Evolutionary conservation across 208 protist genomes (phyloP), one percentile per base, ranked within the genome.

Genomic region (Trypanosoma scelopori): DNA sequence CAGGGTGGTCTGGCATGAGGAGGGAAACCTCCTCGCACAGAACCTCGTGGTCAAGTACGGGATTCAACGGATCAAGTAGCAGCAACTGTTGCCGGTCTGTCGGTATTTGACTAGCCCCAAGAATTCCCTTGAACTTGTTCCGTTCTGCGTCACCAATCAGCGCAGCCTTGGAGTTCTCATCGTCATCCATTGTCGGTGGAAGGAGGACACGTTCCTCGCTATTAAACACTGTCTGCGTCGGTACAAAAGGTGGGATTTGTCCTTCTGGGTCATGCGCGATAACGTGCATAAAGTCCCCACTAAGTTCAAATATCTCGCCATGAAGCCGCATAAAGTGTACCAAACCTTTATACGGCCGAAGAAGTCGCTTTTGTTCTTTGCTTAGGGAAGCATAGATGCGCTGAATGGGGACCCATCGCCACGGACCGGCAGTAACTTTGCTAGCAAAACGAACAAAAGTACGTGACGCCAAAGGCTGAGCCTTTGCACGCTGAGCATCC

Each of bases 321-420:
- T 95, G 90, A 27, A 93, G 79, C 18, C 90, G 84, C 28, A 95
- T 71, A 71, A 93, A 95, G 42, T 85, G 82, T 1, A 88, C 83
- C 1, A 95, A 65, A 11, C 87, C 87, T 20, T 79, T 77, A 65
- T 87, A 93, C 0, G 65, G 68, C 0, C 84, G 76, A 25, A 95
- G 50, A 13, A 58, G 35, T 47, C 58, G 70, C 15, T 82, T 79
- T 60, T 92, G 85, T 47, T 69, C 72, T 18, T 41, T 52, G 2
- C 64, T 81, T 41, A 93, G 70, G 1, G 74, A 74, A 1, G 64
- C 55, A 56, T 95, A 95, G n/a, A 95, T 73, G 13, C 74, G 67
- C 28, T 86, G 63, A 35, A 95, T 65, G 5, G 73, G 50, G 15
- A 93, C 81, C 87, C 90, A 95, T 22, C 90, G 82, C 87, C 90